Conservation (phyloP, 352 stramenopile species). For the Phytopythium sindhum region DNA sequence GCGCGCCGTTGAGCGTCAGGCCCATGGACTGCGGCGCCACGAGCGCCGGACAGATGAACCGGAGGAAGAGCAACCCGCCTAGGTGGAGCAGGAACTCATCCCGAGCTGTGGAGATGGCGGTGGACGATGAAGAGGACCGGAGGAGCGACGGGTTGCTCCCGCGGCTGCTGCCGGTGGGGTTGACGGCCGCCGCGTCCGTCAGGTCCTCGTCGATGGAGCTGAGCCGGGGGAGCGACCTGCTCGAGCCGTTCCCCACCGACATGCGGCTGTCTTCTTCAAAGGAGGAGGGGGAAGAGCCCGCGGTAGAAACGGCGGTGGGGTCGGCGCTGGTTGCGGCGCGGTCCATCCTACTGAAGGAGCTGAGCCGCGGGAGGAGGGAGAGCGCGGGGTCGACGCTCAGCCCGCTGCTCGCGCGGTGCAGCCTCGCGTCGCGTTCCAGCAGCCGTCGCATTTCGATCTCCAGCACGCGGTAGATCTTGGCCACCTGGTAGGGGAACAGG, state of each 20-base stretch:
- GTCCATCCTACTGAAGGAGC: conserved; percentile 34
- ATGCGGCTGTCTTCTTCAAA: background rate
- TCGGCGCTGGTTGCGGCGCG: conserved; percentile 1
- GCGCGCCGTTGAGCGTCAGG: conserved; percentile 39
- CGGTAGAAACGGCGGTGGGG: background rate
- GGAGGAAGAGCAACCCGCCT: conserved; percentile 72
- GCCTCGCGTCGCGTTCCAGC: conserved; percentile 49
- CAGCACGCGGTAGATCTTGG: conserved; percentile 72
- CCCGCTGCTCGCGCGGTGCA: conserved; percentile 32
- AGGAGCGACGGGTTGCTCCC: conserved; percentile 4
- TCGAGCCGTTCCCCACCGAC: conserved; percentile 21
- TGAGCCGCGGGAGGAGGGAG: conserved; percentile 32
- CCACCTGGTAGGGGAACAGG: conserved; percentile 72
- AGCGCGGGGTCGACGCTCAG: background rate
- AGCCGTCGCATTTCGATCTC: conserved; percentile 73
- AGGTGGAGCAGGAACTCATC: conserved; percentile 80
- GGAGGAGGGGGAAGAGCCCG: background rate
- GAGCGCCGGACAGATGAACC: conserved; percentile 73
- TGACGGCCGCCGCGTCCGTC: conserved; percentile 14
- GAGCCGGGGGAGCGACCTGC: conserved; percentile 41
- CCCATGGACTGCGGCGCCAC: conserved; percentile 73
- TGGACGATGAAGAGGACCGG: conserved; percentile 13
- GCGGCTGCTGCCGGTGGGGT: background rate
- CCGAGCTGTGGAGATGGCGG: conserved; percentile 25
- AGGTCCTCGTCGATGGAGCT: conserved; percentile 54